A percentile compares a stretch with the other conserved stretches of the same genome.
phyloP scores from a whole-genome alignment of 2,329 filamentous ascomycete genomes.

The Aspergillus fischeri region DNA sequence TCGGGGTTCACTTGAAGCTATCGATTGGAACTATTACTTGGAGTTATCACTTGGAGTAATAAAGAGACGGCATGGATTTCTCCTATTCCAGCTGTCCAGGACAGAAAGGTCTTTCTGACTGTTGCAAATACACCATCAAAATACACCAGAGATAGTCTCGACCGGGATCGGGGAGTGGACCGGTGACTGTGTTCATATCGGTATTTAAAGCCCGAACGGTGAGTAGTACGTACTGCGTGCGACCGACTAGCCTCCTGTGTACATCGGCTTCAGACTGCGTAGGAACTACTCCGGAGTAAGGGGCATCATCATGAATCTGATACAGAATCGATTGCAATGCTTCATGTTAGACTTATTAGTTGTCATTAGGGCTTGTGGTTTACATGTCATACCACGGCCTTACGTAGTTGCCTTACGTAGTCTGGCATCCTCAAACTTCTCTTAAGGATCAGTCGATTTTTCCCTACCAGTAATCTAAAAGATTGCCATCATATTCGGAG shows the following conservation, averaged over 20 bases:
- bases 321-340: not conserved
- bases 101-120: no score
- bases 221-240: not conserved
- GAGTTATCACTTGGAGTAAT: not conserved
- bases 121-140: not conserved
- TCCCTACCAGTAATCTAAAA: slow-evolving; percentile 28
- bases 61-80: not conserved
- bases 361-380: not conserved
- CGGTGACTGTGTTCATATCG: not conserved
- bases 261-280: not conserved
- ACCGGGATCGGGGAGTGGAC: not conserved
- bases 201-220: not conserved
- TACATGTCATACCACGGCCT: no score
- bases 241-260: not conserved
- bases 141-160: not conserved
- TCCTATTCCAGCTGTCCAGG: not conserved
- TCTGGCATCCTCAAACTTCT: not conserved
- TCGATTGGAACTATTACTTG: no score
- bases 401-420: not conserved
- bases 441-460: not conserved
- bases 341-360: not conserved
- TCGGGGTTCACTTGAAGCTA: not conserved
- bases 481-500: slow-evolving; percentile 44
- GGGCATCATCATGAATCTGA: not conserved
- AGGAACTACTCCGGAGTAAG: not conserved